phyloP scores from a whole-genome alignment of 2,329 filamentous ascomycete species.

The Juglanconis oblonga region DNA sequence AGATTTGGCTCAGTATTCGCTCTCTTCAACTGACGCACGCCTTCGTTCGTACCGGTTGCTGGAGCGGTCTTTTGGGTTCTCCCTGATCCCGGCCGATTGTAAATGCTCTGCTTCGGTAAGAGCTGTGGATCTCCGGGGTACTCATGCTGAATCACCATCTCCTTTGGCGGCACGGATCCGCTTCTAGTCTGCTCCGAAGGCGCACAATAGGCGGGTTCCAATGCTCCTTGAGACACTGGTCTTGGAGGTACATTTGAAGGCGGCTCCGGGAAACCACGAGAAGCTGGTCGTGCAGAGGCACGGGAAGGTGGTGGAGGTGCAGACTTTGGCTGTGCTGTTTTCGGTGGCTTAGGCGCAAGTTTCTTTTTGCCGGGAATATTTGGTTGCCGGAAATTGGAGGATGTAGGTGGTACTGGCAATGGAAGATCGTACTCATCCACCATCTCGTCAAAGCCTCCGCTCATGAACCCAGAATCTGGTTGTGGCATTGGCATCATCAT shows the following conservation, averaged over 20 bases:
- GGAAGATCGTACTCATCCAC: constrained; percentile 58
- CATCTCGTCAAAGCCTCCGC: constrained; percentile 68
- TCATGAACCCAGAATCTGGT: constrained; percentile 81
- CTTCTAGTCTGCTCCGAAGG: background rate
- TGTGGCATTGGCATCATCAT: constrained; percentile 56
- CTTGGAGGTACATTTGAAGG: background rate
- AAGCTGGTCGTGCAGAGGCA: background rate
- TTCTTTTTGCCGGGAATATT: constrained; percentile 1
- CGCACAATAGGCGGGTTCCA: background rate
- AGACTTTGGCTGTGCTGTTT: background rate
- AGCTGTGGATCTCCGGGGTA: constrained; percentile 42
- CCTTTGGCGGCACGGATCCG: background rate
- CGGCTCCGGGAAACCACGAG: background rate
- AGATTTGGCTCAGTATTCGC: constrained; percentile 20
- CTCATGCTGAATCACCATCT: constrained; percentile 35
- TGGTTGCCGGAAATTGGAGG: constrained; percentile 13
- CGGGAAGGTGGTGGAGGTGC: background rate
- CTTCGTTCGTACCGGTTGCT: constrained; percentile 16
- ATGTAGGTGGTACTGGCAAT: constrained; percentile 35
- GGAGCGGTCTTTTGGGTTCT: constrained; percentile 13
- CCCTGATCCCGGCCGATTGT: constrained; percentile 30
- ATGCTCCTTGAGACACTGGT: background rate
- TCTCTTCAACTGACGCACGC: constrained; percentile 18
- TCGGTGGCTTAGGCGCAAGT: background rate
- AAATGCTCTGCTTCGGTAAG: constrained; percentile 40